phyloP scores from a whole-genome alignment of 129 eudicot species.

The Calendula officinalis region DNA sequence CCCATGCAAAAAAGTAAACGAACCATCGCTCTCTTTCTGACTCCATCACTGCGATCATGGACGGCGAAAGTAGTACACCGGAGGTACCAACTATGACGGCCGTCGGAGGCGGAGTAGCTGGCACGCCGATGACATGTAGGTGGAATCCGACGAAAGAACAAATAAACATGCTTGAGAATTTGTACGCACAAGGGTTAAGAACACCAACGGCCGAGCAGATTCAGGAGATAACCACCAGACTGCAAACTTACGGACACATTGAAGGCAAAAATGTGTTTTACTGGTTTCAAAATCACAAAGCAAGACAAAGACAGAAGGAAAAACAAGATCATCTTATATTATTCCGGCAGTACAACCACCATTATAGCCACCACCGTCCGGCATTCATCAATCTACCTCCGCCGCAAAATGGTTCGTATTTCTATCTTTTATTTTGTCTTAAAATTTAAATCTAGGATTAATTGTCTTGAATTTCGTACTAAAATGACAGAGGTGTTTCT shows the following conservation, averaged over 20 bases:
- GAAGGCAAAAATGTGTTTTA: slow-evolving; percentile 41
- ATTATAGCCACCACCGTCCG: slow-evolving; percentile 14
- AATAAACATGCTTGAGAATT: slow-evolving; percentile 50
- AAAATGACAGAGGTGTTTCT: too few species aligned
- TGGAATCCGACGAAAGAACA: slow-evolving; percentile 96
- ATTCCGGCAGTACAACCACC: slow-evolving; percentile 33
- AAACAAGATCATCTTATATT: slow-evolving; percentile 47
- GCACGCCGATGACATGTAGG: slow-evolving; percentile 34
- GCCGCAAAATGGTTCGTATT: slow-evolving; percentile 40
- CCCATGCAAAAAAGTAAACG: slow-evolving; percentile 25
- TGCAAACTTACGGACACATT: slow-evolving; percentile 57
- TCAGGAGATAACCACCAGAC: slow-evolving; percentile 53
- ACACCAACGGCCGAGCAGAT: slow-evolving; percentile 83
- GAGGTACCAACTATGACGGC: background rate
- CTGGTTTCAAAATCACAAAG: slow-evolving; percentile 77
- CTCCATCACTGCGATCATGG: slow-evolving; percentile 17
- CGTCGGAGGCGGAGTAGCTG: slow-evolving; percentile 20
- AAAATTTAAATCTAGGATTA: background rate
- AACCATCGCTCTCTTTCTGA: slow-evolving; percentile 11
- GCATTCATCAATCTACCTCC: slow-evolving; percentile 32
- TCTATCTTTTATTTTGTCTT: background rate
- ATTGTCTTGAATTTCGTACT: too few species aligned
- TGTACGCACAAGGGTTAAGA: slow-evolving; percentile 59
- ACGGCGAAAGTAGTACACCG: slow-evolving; percentile 7
- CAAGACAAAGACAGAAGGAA: slow-evolving; percentile 75